Conservation (phyloP, 2,329 filamentous ascomycete genomes). For the Elsinoe ampelina region DNA sequence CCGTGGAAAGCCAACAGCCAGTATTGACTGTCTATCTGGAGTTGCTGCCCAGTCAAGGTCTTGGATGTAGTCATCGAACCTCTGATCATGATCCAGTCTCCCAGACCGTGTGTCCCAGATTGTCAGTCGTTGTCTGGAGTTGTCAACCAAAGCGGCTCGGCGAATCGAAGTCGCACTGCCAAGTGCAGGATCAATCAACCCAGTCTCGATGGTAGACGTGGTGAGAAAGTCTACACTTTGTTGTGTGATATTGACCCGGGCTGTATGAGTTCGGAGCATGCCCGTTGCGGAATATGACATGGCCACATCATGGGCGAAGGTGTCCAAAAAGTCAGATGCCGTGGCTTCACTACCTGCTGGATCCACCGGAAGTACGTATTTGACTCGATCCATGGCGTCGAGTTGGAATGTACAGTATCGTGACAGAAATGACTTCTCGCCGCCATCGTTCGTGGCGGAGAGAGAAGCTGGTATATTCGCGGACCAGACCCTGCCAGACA, state of each 20-base stretch:
- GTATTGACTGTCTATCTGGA: constrained; percentile 75
- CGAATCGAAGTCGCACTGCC: constrained; percentile 79
- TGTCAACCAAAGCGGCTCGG: constrained; percentile 75
- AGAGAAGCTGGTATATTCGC: constrained; percentile 29
- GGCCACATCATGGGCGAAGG: constrained; percentile 77
- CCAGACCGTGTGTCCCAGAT: constrained; percentile 85
- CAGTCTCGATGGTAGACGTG: constrained; percentile 73
- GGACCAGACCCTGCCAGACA: constrained; percentile 76
- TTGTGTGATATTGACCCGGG: constrained; percentile 55
- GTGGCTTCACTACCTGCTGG: constrained; percentile 66
- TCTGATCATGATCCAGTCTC: constrained; percentile 70
- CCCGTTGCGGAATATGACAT: constrained; percentile 73
- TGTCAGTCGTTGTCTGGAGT: constrained; percentile 61
- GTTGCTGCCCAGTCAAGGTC: constrained; percentile 94
- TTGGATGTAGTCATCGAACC: constrained; percentile 56
- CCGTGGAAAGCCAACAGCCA: constrained; percentile 88
- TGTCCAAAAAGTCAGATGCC: constrained; percentile 70
- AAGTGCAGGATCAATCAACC: constrained; percentile 60
- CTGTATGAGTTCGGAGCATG: constrained; percentile 75
- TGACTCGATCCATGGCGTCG: constrained; percentile 47
- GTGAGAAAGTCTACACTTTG: constrained; percentile 67
- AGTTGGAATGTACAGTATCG: constrained; percentile 67
- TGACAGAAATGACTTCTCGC: constrained; percentile 34
- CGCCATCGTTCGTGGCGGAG: too few relatives aligned
- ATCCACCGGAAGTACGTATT: constrained; percentile 59